Evolutionary conservation across 352 stramenopile species (phyloP).

Genomic region (Pelagophyceae sp.): DNA sequence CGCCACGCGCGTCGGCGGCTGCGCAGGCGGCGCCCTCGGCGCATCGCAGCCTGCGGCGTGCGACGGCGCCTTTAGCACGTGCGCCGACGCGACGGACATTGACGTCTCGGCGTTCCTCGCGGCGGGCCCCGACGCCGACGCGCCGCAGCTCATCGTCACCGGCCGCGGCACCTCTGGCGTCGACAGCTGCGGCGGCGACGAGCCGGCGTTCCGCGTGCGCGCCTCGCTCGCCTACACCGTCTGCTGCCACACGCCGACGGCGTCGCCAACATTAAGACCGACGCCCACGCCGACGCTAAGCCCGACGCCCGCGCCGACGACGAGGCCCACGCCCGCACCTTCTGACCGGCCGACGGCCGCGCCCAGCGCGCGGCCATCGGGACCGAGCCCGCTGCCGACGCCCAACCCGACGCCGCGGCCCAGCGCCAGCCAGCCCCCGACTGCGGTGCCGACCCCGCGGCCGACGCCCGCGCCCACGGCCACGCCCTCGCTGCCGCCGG

Average conservation of each 20-base stretch:
- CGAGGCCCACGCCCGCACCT: neutral
- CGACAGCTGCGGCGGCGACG: neutral
- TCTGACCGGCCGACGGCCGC: neutral
- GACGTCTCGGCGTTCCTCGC: neutral
- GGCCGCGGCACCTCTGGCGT: neutral
- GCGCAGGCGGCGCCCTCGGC: neutral
- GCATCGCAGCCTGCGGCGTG: neutral
- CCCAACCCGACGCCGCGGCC: neutral
- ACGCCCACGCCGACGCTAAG: neutral
- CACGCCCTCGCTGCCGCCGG: neutral
- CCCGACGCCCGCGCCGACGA: neutral
- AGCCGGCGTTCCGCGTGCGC: neutral
- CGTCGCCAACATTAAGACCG: neutral
- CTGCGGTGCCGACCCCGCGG: neutral
- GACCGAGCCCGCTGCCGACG: neutral
- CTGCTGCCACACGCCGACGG: neutral
- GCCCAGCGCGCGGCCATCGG: neutral
- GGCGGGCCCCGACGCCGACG: neutral
- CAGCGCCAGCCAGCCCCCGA: neutral
- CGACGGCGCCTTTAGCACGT: neutral
- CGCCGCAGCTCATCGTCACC: neutral
- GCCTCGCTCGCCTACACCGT: neutral
- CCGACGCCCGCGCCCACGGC: neutral
- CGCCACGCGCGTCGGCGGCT: neutral
- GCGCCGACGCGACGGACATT: conserved; percentile 4